phyloP scores from a whole-genome alignment of 805 yeast genomes.

The Lipomyces japonicus region DNA sequence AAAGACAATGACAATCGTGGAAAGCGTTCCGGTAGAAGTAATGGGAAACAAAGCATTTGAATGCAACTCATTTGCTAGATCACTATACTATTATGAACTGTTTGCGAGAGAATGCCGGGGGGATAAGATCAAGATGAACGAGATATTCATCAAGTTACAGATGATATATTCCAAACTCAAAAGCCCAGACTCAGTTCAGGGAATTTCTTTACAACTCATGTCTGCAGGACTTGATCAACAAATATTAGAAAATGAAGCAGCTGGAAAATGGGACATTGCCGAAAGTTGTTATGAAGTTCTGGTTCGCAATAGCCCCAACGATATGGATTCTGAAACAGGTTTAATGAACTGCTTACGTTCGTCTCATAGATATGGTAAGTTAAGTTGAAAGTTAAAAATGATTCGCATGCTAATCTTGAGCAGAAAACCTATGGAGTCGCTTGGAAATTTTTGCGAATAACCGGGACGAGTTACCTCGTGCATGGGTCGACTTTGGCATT shows the following conservation, averaged over 20 bases:
- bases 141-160: slow-evolving; percentile 47
- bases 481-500: slow-evolving; percentile 65
- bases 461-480: slow-evolving; percentile 41
- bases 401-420: too few relatives aligned
- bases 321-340: slow-evolving; percentile 45
- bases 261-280: slow-evolving; percentile 82
- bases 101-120: slow-evolving; percentile 48
- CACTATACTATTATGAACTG: slow-evolving; percentile 80
- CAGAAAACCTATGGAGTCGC: too few relatives aligned
- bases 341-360: slow-evolving; percentile 67
- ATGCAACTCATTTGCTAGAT: slow-evolving; percentile 81
- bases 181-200: slow-evolving; percentile 87
- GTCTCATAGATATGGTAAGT: slow-evolving; percentile 68
- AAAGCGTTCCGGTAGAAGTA: slow-evolving; percentile 39
- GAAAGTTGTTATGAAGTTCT: slow-evolving; percentile 76
- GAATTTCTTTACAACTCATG: slow-evolving; percentile 70
- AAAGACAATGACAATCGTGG: slow-evolving; percentile 6
- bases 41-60: slow-evolving; percentile 77
- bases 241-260: slow-evolving; percentile 73
- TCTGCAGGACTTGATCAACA: slow-evolving; percentile 65
- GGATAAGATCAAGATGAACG: slow-evolving; percentile 30
- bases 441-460: slow-evolving; percentile 40
- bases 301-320: slow-evolving; percentile 29
- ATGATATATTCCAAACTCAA: slow-evolving; percentile 80
- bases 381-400: background rate